Evolutionary conservation across 1,139 yeast genomes (phyloP).

Genomic region (Keqinozyma sinolaborantium): DNA sequence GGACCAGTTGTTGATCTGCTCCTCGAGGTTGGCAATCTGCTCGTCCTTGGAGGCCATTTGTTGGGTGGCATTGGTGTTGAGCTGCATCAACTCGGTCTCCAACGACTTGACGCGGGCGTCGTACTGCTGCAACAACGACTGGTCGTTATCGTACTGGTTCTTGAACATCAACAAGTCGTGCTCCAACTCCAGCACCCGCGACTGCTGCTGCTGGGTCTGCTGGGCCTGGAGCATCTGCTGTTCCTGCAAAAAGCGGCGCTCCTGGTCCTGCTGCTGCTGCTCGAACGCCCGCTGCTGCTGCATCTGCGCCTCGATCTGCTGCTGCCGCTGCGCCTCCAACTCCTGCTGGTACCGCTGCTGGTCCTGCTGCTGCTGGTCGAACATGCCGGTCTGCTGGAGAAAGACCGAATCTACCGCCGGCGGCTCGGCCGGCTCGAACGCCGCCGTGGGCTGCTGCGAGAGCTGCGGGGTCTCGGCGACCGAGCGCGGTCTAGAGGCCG

Average conservation of each 20-base stretch:
- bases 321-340: conserved; percentile 42
- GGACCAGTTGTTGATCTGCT: conserved; percentile 78
- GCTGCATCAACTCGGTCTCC: conserved; percentile 66
- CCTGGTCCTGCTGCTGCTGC: conserved; percentile 72
- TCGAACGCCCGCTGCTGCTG: conserved; percentile 64
- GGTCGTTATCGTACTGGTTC: conserved; percentile 86
- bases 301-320: conserved; percentile 44
- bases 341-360: conserved; percentile 69
- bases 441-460: conserved; percentile 34
- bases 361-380: conserved; percentile 53
- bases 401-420: conserved; percentile 41
- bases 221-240: conserved; percentile 70
- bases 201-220: conserved; percentile 72
- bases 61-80: conserved; percentile 65
- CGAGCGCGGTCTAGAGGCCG: conserved; percentile 40
- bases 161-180: conserved; percentile 73
- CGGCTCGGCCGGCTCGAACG: conserved; percentile 26
- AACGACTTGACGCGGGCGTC: conserved; percentile 81
- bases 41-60: conserved; percentile 80
- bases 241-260: conserved; percentile 35
- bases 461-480: conserved; percentile 22
- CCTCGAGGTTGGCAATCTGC: conserved; percentile 64
- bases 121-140: conserved; percentile 78
- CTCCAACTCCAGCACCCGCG: conserved; percentile 77
- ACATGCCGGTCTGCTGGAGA: conserved; percentile 48